A percentile compares a stretch with the other conserved stretches of the same genome.
Evolutionary conservation across 441 rosid species (phyloP).

Genomic region (Theobroma grandiflorum): DNA sequence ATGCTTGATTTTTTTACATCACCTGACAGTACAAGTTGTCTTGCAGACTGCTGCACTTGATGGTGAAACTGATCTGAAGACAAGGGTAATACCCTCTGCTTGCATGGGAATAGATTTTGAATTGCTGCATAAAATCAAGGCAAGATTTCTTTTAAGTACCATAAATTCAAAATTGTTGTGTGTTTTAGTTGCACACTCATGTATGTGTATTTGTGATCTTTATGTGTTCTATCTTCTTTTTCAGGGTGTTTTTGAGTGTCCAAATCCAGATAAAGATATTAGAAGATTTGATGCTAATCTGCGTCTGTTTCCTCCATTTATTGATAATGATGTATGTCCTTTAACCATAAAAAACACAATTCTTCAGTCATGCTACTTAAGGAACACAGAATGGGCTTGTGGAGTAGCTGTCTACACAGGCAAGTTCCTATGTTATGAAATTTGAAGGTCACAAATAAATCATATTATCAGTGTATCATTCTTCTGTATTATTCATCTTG

Average conservation of each 20-base stretch:
- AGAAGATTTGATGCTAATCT: constrained; percentile 98
- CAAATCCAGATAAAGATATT: constrained; percentile 94
- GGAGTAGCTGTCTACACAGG: constrained; percentile 99
- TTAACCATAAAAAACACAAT: constrained; percentile 92
- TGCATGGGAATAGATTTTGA: constrained; percentile 94
- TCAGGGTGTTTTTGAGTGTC: constrained; percentile 99
- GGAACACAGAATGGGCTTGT: constrained; percentile 99
- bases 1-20: neutral
- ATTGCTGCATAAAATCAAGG: constrained; percentile 95
- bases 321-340: constrained; percentile 94
- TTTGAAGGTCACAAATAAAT: constrained; percentile 23
- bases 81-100: constrained; percentile 88
- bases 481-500: neutral
- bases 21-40: constrained; percentile 19
- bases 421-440: constrained; percentile 37
- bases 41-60: constrained; percentile 95
- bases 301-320: constrained; percentile 95
- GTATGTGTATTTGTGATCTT: constrained; percentile 4
- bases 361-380: constrained; percentile 97
- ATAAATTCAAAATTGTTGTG: neutral
- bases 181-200: neutral
- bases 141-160: constrained; percentile 36
- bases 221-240: constrained; percentile 27
- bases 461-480: constrained; percentile 23
- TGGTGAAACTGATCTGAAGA: constrained; percentile 98